Evolutionary conservation across 352 stramenopile genomes (phyloP), one percentile per base, ranked within the genome.

Genomic region (Phytophthora pinifolia): DNA sequence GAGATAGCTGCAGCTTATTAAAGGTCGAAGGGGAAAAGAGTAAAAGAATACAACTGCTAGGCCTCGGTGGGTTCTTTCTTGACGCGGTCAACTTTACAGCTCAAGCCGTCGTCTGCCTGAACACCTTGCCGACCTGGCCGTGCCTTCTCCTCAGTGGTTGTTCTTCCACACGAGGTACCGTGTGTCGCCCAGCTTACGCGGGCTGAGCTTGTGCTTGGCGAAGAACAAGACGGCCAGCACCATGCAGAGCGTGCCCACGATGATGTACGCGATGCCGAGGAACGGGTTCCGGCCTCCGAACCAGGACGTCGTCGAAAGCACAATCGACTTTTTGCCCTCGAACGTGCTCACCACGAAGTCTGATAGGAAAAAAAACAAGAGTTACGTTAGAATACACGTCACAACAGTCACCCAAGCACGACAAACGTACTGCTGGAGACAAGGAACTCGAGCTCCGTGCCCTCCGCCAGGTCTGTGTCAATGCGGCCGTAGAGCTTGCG

Each of bases 401-500:
- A 1, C 18, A 52, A 6, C 10, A 32, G 2, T 8, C 22, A 0
- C 0, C 6, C 7, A 53, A 54, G 14, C 5, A 49, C 0, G 30
- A 43, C 37, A 59, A 46, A 91, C 76, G 44, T 86, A 90, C 81
- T 96, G 77, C 70, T 96, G 56, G 69, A 99, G 14, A 96, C 81
- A 15, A 94, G 66, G 62, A 99, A 98, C 41, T 90, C 83, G 15
- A 99, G 66, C 54, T 84, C 80, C 17, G 87, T 95, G 49, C 94
- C 95, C 8, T 77, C 74, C 1, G 77, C 65, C 46, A 99, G 86
- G 51, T 96, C 85, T 54, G 79, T 74, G 50, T 99, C 82, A 77
- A 99, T 98, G 50, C 93, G 96, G 31, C 97, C 98, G 71, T 99
- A 99, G n/a, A 99, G 85, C 74, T 99, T 99, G 37, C 98, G 92